These are phyloP conservation scores for Helianthus annuus DNA, from an alignment of 129 eudicot genomes.

Conservation along the genomic window HanXRQr2.0-SUNRISE NC_035441.2:137885219-137885718, in stretches of 20 bases:
- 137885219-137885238: too few relatives aligned
- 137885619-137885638: neutral
- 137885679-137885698: too few relatives aligned
- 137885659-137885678: neutral
- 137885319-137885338: too few relatives aligned
- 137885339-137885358: too few relatives aligned
- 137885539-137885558: too few relatives aligned
- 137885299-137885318: too few relatives aligned
- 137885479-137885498: slow-evolving; percentile 32
- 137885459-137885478: slow-evolving; percentile 32
- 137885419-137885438: slow-evolving; percentile 22
- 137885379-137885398: neutral
- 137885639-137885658: neutral
- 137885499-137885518: slow-evolving; percentile 47
- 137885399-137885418: slow-evolving; percentile 14
- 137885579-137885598: slow-evolving; percentile 34
- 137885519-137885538: slow-evolving; percentile 39
- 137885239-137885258: too few relatives aligned
- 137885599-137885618: slow-evolving; percentile 20
- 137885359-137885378: too few relatives aligned
- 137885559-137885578: slow-evolving; percentile 38
- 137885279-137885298: too few relatives aligned
- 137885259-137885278: too few relatives aligned
- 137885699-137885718: too few relatives aligned
- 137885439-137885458: slow-evolving; percentile 12